A percentile compares a stretch with the other conserved stretches of the same genome.
phyloP scores from a whole-genome alignment of 139 green algal genomes.

The Trebouxia sp. region DNA sequence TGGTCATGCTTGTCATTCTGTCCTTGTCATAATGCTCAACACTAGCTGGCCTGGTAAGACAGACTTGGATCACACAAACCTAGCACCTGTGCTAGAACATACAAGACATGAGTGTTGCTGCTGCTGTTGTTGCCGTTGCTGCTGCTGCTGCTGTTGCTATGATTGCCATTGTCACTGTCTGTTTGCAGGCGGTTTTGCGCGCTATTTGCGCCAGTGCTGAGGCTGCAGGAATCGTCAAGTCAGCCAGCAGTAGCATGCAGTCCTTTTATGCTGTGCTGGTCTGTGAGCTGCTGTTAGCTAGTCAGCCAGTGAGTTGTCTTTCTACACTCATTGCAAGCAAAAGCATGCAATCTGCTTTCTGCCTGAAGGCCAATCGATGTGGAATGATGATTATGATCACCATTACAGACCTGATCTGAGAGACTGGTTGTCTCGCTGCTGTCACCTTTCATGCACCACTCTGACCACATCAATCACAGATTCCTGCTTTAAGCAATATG shows the following conservation, averaged over 20 bases:
- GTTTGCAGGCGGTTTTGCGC: slow-evolving; percentile 45
- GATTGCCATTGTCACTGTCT: no score
- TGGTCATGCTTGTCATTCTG: no score
- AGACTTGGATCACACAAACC: no score
- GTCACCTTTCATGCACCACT: slow-evolving; percentile 32
- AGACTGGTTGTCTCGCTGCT: slow-evolving; percentile 29
- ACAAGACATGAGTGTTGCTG: no score
- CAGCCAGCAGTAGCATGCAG: slow-evolving; percentile 44
- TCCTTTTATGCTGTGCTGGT: slow-evolving; percentile 62
- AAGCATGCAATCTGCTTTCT: no score
- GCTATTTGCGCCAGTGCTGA: slow-evolving; percentile 50
- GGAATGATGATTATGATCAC: slow-evolving; percentile 21
- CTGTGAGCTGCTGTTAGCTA: slow-evolving; percentile 5
- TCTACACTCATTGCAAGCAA: neutral
- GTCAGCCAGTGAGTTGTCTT: neutral
- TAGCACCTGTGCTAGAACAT: no score
- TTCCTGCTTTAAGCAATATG: neutral
- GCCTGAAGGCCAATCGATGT: no score
- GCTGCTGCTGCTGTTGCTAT: no score
- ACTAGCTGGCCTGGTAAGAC: no score
- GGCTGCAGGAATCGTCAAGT: slow-evolving; percentile 16
- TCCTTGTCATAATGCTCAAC: no score
- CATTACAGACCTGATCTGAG: slow-evolving; percentile 33
- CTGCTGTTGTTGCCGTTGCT: no score
- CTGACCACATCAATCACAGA: slow-evolving; percentile 9